Conservation (phyloP, 2,329 filamentous ascomycete genomes). For the Trichoderma breve region DNA sequence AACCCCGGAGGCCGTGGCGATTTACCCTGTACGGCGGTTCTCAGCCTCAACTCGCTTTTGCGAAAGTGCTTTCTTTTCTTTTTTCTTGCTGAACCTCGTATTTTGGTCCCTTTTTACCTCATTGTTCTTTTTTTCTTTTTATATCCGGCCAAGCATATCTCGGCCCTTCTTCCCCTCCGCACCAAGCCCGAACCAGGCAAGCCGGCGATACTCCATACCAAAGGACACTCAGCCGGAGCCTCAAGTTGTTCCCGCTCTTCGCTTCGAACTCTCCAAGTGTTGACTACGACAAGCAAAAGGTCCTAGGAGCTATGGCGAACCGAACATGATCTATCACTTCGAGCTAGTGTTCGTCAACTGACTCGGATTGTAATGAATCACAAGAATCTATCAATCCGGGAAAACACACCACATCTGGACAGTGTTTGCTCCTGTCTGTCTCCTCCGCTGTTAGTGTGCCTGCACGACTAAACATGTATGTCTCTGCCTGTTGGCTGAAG, state of each 20-base stretch:
- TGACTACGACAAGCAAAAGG: background rate
- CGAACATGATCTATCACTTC: background rate
- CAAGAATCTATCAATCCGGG: background rate
- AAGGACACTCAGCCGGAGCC: background rate
- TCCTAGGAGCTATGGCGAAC: background rate
- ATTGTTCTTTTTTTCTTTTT: background rate
- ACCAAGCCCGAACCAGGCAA: background rate
- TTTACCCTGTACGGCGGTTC: background rate
- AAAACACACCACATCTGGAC: background rate
- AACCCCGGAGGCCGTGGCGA: background rate
- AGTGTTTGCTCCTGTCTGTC: background rate
- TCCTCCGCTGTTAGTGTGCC: background rate
- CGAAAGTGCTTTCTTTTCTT: background rate
- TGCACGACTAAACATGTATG: background rate
- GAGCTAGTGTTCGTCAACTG: background rate
- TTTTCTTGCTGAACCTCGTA: background rate
- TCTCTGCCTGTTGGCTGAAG: constrained; percentile 8
- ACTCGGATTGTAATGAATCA: constrained; percentile 1
- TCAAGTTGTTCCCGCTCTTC: background rate
- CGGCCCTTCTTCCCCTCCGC: background rate
- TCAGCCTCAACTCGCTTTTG: background rate
- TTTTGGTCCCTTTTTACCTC: background rate
- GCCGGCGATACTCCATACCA: background rate
- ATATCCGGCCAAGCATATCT: background rate
- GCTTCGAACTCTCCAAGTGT: background rate